These are phyloP conservation scores for Aspergillus jensenii DNA, from an alignment of 2,329 filamentous ascomycete species.

Conservation along the genomic window DNA sequence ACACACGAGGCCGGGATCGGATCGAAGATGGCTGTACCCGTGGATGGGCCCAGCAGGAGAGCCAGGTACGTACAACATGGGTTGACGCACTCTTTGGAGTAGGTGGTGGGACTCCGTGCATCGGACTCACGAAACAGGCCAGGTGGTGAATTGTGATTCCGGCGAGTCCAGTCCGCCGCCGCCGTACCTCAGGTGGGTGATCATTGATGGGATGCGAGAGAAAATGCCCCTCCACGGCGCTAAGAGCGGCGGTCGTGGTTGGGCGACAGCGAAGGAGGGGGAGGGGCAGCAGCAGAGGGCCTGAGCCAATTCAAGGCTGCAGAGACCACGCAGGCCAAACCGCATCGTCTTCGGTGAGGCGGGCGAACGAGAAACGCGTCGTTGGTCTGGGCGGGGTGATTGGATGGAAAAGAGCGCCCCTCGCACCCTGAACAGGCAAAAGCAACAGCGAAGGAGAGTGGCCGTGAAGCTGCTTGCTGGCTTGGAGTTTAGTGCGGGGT, in stretches of 20 bases:
- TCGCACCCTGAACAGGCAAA: conserved; percentile 15
- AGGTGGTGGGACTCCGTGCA: conserved; percentile 10
- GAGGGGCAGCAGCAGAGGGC: conserved; percentile 10
- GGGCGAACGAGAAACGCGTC: conserved; percentile 7
- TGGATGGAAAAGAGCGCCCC: conserved; percentile 10
- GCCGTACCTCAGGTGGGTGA: not conserved
- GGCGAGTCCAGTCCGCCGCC: not conserved
- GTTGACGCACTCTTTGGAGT: not conserved
- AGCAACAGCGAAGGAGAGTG: not conserved
- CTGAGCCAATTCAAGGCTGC: conserved; percentile 18
- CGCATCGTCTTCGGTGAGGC: conserved; percentile 22
- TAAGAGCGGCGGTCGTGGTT: not conserved
- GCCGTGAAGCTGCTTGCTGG: not conserved
- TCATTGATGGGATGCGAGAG: not conserved
- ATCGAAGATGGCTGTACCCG: conserved; percentile 14
- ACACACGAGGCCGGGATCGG: conserved; percentile 19
- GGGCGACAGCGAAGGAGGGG: not conserved
- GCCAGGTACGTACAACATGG: conserved; percentile 15
- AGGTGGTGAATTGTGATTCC: not conserved
- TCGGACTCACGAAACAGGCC: conserved; percentile 2
- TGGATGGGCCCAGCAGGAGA: not conserved
- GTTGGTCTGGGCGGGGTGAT: conserved; percentile 10
- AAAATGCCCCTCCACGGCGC: conserved; percentile 7
- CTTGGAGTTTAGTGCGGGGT: conserved; percentile 18
- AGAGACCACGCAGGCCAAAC: conserved; percentile 13